Conservation (phyloP, 176 grass and related monocot species). For the Aegilops tauschii region DNA sequence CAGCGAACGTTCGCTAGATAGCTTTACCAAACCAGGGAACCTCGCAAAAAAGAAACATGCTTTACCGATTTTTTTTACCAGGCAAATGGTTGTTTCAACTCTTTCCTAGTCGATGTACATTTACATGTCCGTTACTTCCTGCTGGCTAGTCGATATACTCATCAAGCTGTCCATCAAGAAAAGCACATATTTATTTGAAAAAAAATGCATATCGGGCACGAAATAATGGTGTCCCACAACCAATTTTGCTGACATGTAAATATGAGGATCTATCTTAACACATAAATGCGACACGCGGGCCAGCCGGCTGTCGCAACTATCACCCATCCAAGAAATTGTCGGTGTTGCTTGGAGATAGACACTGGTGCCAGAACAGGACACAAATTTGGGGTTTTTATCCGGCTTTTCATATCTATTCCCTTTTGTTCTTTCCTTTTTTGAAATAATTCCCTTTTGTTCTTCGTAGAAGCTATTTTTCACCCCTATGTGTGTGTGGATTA, state of each 20-base stretch:
- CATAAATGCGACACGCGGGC: not conserved
- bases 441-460: not conserved
- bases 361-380: not conserved
- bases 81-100: too few relatives aligned
- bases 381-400: not conserved
- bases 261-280: not conserved
- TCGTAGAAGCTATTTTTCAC: not conserved
- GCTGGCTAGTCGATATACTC: too few relatives aligned
- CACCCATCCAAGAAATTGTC: not conserved
- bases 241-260: not conserved
- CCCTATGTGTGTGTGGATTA: not conserved
- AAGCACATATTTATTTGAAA: too few relatives aligned
- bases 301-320: not conserved
- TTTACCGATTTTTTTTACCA: too few relatives aligned
- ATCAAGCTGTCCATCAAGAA: too few relatives aligned
- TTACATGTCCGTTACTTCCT: too few relatives aligned
- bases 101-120: too few relatives aligned
- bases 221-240: not conserved
- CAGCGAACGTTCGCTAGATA: too few relatives aligned
- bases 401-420: not conserved
- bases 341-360: not conserved
- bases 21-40: too few relatives aligned
- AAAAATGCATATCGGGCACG: not conserved
- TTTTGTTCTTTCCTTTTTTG: not conserved
- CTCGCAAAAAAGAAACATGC: too few relatives aligned